Evolutionary conservation across 805 yeast genomes (phyloP).

Genomic region (Torulaspora indica): DNA sequence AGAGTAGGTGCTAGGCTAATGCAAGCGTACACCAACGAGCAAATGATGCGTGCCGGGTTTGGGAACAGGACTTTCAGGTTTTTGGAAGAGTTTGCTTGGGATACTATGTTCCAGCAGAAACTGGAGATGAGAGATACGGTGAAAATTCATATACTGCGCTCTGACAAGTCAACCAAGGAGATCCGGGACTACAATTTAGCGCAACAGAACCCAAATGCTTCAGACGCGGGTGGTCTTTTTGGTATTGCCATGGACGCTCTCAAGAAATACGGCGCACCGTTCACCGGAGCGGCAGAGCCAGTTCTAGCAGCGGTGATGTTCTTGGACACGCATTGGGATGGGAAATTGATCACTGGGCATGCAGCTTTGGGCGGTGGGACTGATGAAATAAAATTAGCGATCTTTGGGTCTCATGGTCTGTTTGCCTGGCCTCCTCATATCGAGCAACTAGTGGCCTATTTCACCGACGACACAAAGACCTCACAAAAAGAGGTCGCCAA

Average conservation of each 20-base stretch:
- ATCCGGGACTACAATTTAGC: constrained; percentile 75
- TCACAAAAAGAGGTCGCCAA: constrained; percentile 76
- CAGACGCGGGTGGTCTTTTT: constrained; percentile 69
- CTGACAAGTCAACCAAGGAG: constrained; percentile 63
- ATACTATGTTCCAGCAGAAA: constrained; percentile 46
- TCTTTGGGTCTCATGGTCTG: constrained; percentile 89
- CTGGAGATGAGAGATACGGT: constrained; percentile 50
- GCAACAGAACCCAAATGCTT: constrained; percentile 76
- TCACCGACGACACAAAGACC: constrained; percentile 66
- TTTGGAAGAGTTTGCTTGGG: constrained; percentile 55
- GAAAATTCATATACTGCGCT: constrained; percentile 70
- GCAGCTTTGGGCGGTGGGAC: constrained; percentile 94
- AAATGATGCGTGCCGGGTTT: constrained; percentile 72
- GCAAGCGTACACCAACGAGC: constrained; percentile 90
- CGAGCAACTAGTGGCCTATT: constrained; percentile 62
- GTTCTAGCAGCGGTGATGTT: constrained; percentile 81
- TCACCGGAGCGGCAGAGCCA: constrained; percentile 43
- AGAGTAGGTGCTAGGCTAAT: constrained; percentile 80
- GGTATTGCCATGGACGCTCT: constrained; percentile 76
- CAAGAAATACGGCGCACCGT: constrained; percentile 50
- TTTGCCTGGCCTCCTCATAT: constrained; percentile 89
- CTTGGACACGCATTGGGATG: constrained; percentile 83
- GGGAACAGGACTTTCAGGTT: constrained; percentile 76
- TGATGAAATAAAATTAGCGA: constrained; percentile 66
- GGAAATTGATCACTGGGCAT: constrained; percentile 61